Base-by-base conservation (phyloP, 768 basidiomycete species). In the Pleurotus tuber-regium region DNA sequence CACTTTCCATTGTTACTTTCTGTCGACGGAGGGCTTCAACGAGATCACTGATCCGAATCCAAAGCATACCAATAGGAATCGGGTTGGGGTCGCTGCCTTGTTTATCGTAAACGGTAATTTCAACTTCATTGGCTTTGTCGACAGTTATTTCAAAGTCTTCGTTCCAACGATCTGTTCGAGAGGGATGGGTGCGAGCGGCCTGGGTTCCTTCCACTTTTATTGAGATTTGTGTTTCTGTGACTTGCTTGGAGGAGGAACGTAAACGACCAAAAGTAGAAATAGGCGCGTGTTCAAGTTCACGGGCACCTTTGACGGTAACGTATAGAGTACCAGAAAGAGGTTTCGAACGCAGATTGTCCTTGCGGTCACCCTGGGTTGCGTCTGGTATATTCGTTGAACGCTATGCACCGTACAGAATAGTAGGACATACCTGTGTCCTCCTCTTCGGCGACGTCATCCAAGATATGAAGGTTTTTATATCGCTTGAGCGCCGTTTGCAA, bases 101-200 rank as follows among this genome's bases (percentile, higher is more conserved):
- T 59, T 92, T 92, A 69, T 99, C 97, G 61, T 93, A 94, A 26
- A 99, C 82, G 25, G 92, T 90, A 46, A 99, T 86, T 71, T 98
- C 97, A 43, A 98, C 89, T 75, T 99, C 97, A 65, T 96, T 98
- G 11, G 96, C 95, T 69, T 98, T 98, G 74, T 98, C 96, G 33
- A 98, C 90, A 0, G 86, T 78, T 53, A 99, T 92, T 68, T 96
- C 93, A 56, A 98, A 98, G 53, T 94, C 91, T 69, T 99, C 95
- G 64, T 92, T 92, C 97, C 97, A 99, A 39, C 90, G 86, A 69
- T 98, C 97, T 24, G 88, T 97, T 53, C 93, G 86, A 8, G 93
- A 87, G 6, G 92, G 90, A 64, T 96, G 93, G 0, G 95, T 94
- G 52, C 87, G 84, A 4, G 92, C 96, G 11, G 91, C 79, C 59